Percentiles rank a stretch among this genome's conserved stretches.
phyloP scores from a whole-genome alignment of 768 basidiomycete genomes.

The Russula earlei region DNA sequence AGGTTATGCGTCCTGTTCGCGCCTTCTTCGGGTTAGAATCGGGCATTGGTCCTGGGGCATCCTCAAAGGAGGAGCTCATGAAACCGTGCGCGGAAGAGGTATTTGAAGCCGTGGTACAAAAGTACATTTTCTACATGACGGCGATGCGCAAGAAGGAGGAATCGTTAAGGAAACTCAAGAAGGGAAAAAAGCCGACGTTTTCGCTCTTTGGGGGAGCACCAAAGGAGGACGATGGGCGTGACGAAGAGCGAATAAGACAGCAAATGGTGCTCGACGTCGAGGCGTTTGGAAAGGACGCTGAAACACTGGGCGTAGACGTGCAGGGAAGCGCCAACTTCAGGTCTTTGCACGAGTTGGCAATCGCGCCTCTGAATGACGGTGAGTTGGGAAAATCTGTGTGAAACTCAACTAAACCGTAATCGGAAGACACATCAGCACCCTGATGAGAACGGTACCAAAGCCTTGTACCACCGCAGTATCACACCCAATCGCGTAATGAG shows the following conservation, averaged over 20 bases:
- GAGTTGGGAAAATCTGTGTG: not conserved
- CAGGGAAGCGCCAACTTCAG: constrained; percentile 42
- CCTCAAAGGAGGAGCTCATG: constrained; percentile 47
- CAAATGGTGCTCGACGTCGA: constrained; percentile 87
- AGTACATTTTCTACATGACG: constrained; percentile 63
- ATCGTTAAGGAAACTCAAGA: constrained; percentile 76
- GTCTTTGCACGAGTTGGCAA: constrained; percentile 52
- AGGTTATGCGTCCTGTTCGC: constrained; percentile 73
- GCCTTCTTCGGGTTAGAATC: constrained; percentile 58
- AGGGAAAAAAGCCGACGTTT: constrained; percentile 70
- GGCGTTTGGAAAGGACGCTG: constrained; percentile 72
- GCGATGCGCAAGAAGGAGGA: constrained; percentile 91
- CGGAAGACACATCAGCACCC: not conserved
- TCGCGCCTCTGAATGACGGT: constrained; percentile 32
- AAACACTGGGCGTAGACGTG: constrained; percentile 56
- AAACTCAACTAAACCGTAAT: not conserved
- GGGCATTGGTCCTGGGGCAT: constrained; percentile 48
- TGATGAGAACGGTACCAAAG: not conserved
- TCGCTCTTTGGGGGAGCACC: constrained; percentile 62
- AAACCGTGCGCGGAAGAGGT: constrained; percentile 47
- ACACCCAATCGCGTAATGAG: not conserved
- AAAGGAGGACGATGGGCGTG: constrained; percentile 61
- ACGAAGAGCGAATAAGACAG: constrained; percentile 78
- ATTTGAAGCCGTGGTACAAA: constrained; percentile 62
- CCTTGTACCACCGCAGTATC: too few species aligned